A percentile compares a stretch with the other conserved stretches of the same genome.
phyloP scores from a whole-genome alignment of 2,329 filamentous ascomycete species.

The Aspergillus sojae region DNA sequence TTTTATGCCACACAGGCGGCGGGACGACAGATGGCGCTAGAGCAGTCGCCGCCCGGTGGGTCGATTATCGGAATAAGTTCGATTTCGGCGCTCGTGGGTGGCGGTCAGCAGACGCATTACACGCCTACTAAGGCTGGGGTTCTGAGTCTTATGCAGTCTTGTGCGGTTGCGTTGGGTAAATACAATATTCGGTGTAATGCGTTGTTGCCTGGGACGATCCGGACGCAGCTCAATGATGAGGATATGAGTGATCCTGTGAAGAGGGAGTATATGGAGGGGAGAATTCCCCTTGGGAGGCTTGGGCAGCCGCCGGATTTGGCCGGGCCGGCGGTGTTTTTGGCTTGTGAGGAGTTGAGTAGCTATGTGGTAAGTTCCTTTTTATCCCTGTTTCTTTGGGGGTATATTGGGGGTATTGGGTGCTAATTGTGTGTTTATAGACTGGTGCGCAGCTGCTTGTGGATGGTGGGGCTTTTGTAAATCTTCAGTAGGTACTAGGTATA shows the following conservation, averaged over 20 bases:
- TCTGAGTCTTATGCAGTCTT: conserved; percentile 78
- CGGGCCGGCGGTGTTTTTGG: conserved; percentile 83
- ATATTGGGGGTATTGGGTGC: not conserved
- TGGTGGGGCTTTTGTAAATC: conserved; percentile 85
- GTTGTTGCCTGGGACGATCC: conserved; percentile 78
- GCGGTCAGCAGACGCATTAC: conserved; percentile 79
- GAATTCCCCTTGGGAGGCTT: conserved; percentile 78
- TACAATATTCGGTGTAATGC: conserved; percentile 82
- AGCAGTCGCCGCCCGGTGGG: conserved; percentile 68
- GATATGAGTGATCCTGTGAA: conserved; percentile 75
- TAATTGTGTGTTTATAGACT: conserved; percentile 47
- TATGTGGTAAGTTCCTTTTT: conserved; percentile 61
- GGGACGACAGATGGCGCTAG: conserved; percentile 80
- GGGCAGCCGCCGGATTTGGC: conserved; percentile 74
- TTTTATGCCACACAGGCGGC: conserved; percentile 87
- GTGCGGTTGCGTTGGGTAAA: conserved; percentile 75
- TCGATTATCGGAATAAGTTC: conserved; percentile 64
- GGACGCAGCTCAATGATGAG: conserved; percentile 81
- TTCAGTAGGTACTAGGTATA: conserved; percentile 54
- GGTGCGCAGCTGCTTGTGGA: conserved; percentile 84
- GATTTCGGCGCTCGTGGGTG: conserved; percentile 58
- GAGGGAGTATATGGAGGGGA: conserved; percentile 74
- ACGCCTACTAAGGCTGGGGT: conserved; percentile 87
- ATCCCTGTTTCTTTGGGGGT: conserved; percentile 13
- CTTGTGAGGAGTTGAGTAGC: conserved; percentile 73